phyloP scores from a whole-genome alignment of 495 filamentous ascomycete genomes.

The Talaromyces stipitatus region DNA sequence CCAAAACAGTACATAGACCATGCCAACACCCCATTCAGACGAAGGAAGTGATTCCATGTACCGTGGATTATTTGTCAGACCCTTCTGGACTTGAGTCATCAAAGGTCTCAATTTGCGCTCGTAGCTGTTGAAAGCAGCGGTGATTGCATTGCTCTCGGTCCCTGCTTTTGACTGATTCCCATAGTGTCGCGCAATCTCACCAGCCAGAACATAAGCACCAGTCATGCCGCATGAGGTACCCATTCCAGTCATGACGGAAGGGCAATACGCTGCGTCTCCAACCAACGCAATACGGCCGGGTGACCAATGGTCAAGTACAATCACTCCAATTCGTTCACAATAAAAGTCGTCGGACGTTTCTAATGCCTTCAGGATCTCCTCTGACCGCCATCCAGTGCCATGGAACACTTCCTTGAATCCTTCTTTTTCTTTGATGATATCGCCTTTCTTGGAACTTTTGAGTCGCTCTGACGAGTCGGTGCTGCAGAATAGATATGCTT shows the following conservation, averaged over 20 bases:
- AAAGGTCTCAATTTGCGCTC: slow-evolving; percentile 34
- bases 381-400: slow-evolving; percentile 37
- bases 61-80: slow-evolving; percentile 13
- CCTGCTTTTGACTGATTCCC: neutral
- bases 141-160: slow-evolving; percentile 4
- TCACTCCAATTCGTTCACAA: slow-evolving; percentile 24
- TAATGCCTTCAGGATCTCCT: slow-evolving; percentile 30
- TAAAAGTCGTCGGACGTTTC: slow-evolving; percentile 42
- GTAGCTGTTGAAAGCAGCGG: slow-evolving; percentile 30
- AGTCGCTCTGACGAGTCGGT: slow-evolving; percentile 16
- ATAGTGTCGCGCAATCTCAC: slow-evolving; percentile 36
- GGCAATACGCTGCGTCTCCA: slow-evolving; percentile 50
- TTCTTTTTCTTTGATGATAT: slow-evolving; percentile 25
- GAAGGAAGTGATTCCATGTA: slow-evolving; percentile 15
- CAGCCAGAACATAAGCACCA: slow-evolving; percentile 46
- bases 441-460: slow-evolving; percentile 7
- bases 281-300: slow-evolving; percentile 40
- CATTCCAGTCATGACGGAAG: slow-evolving; percentile 38
- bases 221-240: slow-evolving; percentile 38
- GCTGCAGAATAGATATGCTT: slow-evolving; percentile 29
- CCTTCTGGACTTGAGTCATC: slow-evolving; percentile 30
- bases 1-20: slow-evolving; percentile 22
- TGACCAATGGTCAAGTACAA: slow-evolving; percentile 37
- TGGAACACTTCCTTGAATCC: slow-evolving; percentile 29
- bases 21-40: slow-evolving; percentile 17